Evolutionary conservation across 768 basidiomycete genomes (phyloP), one percentile per base, ranked within the genome.

Genomic region (Tylopilus subfusipes): DNA sequence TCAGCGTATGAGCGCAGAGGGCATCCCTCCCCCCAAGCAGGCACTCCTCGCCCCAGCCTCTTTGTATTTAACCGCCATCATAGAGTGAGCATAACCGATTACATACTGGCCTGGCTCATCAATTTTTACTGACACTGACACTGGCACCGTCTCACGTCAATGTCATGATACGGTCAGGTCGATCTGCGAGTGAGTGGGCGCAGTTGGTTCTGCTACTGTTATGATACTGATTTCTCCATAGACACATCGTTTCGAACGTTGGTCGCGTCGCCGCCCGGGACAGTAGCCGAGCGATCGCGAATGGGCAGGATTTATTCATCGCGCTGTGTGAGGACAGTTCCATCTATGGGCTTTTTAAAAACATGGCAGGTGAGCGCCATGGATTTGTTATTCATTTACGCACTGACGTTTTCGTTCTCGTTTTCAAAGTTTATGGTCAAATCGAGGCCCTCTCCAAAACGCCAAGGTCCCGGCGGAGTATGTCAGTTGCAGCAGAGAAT

Each of bases 321-420:
- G 93, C 93, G 1, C 76, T 97, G 16, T 93, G 91, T 57, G 95
- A 97, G 72, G 95, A 97, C 71, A 86, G 90, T 60, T 77, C 84
- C 45, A 82, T 96, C 45, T 97, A 93, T 73, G 82, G 81, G 25
- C 78, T 90, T 55, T 94, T 95, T 73, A 90, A 84, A 72, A 78
- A 81, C 22, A 90, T 95, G 89, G 82, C 88, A 75, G 88, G 94
- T 91, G 59, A 59, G 79, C 48, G 2, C 25, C 44, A 44, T 59
- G 44, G 34, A 52, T 68, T 62, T 63, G 67, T 40, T 55, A 47
- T 59, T 56, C 50, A 39, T 58, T 54, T 25, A 46, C 40, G 42
- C 36, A 44, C 61, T 59, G 57, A 63, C 62, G 30, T 58, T 50
- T 47, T 59, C 51, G 30, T 59, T 56, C 52, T 54, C 36, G 36